Percentiles rank a stretch among this genome's conserved stretches.
These are phyloP conservation scores for Chamaenerion angustifolium DNA, from an alignment of 345 rosid genomes.

Conservation along the genomic window DNA sequence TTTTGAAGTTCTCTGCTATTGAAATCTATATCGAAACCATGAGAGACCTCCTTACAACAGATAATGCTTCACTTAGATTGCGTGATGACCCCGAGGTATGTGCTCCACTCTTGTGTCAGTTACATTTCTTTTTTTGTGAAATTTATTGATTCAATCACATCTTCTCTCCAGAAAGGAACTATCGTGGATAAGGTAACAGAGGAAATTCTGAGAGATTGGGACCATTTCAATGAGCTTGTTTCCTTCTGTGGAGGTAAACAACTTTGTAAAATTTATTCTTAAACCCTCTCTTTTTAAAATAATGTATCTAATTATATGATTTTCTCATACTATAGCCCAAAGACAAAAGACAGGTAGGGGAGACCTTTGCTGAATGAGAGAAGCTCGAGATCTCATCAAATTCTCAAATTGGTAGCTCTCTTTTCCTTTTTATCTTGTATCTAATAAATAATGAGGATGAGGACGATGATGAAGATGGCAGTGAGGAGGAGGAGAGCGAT, in stretches of 20 bases:
- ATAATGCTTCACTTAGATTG: constrained; percentile 62
- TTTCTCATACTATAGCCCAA: constrained; percentile 46
- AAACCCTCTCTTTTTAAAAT: not conserved
- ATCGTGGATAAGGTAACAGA: constrained; percentile 72
- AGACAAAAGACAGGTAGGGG: constrained; percentile 86
- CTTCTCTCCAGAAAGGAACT: constrained; percentile 60
- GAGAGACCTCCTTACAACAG: constrained; percentile 68
- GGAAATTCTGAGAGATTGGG: constrained; percentile 74
- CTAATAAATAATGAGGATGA: too few relatives aligned
- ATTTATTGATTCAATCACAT: constrained; percentile 6
- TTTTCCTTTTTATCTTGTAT: constrained; percentile 9
- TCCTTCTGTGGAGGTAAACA: constrained; percentile 76
- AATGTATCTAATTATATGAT: not conserved
- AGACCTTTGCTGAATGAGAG: constrained; percentile 80
- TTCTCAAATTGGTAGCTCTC: constrained; percentile 63
- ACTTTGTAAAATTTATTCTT: not conserved
- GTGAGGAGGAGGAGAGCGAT: too few relatives aligned
- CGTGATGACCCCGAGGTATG: constrained; percentile 94
- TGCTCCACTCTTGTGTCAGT: not conserved
- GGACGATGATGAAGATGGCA: too few relatives aligned
- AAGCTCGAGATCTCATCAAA: constrained; percentile 99
- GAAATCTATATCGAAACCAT: constrained; percentile 94
- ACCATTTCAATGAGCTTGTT: constrained; percentile 74
- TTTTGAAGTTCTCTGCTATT: constrained; percentile 83
- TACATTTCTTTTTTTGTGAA: not conserved